Percentiles rank a stretch among this genome's conserved stretches.
Conservation (phyloP, 2,329 filamentous ascomycete species). For the Paecilomyces fulvus region DNA sequence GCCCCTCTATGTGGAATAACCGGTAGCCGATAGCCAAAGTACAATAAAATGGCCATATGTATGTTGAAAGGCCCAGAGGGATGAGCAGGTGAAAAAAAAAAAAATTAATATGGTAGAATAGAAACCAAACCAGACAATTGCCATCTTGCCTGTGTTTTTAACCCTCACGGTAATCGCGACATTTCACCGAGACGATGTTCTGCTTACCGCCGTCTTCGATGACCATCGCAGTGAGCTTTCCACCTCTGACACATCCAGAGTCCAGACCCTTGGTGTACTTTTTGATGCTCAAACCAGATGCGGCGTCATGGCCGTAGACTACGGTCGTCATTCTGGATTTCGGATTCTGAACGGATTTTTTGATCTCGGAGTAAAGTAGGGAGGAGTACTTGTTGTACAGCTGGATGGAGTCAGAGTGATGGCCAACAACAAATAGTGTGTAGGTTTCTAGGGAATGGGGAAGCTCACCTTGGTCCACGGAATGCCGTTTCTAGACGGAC, state of each 20-base stretch:
- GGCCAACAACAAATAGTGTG: neutral
- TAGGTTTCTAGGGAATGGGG: slow-evolving; percentile 1
- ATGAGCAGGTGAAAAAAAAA: neutral
- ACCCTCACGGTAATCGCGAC: slow-evolving; percentile 22
- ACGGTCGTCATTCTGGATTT: slow-evolving; percentile 51
- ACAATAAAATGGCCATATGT: neutral
- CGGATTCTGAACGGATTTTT: slow-evolving; percentile 10
- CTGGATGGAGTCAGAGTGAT: slow-evolving; percentile 12
- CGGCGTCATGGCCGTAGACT: slow-evolving; percentile 81
- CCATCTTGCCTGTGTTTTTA: slow-evolving; percentile 1
- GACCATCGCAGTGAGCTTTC: slow-evolving; percentile 66
- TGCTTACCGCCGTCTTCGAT: slow-evolving; percentile 50
- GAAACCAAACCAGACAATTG: neutral
- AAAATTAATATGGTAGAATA: neutral
- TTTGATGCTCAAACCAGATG: slow-evolving; percentile 56
- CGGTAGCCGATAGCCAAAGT: neutral
- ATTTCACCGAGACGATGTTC: slow-evolving; percentile 35
- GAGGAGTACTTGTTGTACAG: slow-evolving; percentile 45
- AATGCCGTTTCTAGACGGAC: slow-evolving; percentile 43
- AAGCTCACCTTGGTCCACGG: slow-evolving; percentile 55
- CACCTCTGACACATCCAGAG: slow-evolving; percentile 70
- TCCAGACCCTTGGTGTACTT: slow-evolving; percentile 79
- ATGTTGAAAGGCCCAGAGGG: neutral
- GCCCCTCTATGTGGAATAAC: neutral
- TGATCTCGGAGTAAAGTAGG: slow-evolving; percentile 14